Base-by-base conservation (phyloP, 208 protist species). In the Leishmania arabica region DNA sequence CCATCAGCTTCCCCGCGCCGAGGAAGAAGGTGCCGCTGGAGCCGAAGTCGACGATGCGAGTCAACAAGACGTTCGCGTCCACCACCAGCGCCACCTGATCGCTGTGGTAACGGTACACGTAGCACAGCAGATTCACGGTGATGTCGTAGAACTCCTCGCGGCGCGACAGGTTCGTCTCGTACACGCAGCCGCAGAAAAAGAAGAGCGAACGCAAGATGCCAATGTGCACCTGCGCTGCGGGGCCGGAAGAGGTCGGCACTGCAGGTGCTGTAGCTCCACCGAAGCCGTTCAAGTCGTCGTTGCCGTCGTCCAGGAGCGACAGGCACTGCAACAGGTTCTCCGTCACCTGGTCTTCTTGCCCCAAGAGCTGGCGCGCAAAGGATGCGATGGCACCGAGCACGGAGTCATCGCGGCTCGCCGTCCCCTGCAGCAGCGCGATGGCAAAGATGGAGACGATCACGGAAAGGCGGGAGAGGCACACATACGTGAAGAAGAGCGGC, bases 381-480 rank as follows among this genome's bases (percentile, higher is more conserved):
- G 76, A 75, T 19, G 84, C 86, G 56, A 97, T 87, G 49, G 89
- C 79, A 66, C 81, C 75, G n/a, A 95, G 86, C 40, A 95, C 80
- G n/a, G 60, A 53, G 66, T 90, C 86, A 70, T 93, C 88, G 17
- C 80, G 75, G 37, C 77, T 69, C 21, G 72, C 86, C 9, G 84
- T 89, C 8, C 89, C 89, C 62, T 90, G 92, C 62, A 90, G 37
- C 53, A 95, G 84, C 54, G 94, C 87, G 64, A 97, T 95, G 19
- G 90, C 94, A 51, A 96, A 90, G 60, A 91, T 89, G 70, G 91
- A 93, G 34, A 97, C 89, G 58, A 97, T 89, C 3, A 96, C 93
- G 56, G 94, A 96, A 64, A 97, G 86, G 5, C 93, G 91, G 15
- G 93, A 96, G 54, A 97, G 90, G 78, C 89, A 95, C 8, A 97